A percentile compares a stretch with the other conserved stretches of the same genome.
phyloP scores from a whole-genome alignment of 345 rosid genomes.

The Eucalyptus sp. region DNA sequence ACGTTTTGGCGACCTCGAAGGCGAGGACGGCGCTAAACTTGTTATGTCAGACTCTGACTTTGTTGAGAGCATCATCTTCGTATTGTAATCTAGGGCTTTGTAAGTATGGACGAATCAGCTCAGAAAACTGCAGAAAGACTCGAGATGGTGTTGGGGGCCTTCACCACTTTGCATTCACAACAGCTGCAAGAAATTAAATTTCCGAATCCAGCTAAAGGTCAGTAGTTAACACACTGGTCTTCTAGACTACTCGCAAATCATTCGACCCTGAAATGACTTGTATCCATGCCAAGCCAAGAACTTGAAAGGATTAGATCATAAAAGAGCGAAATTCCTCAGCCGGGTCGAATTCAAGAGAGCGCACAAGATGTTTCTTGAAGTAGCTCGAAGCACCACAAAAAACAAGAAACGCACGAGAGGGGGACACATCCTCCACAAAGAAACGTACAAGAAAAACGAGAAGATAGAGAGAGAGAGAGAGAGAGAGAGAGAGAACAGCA shows the following conservation, averaged over 20 bases:
- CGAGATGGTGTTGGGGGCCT: not conserved
- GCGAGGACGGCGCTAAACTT: slow-evolving; percentile 71
- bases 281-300: not conserved
- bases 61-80: slow-evolving; percentile 33
- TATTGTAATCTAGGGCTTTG: not conserved
- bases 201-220: not conserved
- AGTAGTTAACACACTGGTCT: not conserved
- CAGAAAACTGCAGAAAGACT: not conserved
- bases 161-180: not conserved
- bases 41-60: slow-evolving; percentile 73
- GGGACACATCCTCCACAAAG: not conserved
- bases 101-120: not conserved
- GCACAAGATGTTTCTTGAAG: not conserved
- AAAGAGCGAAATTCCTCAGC: not conserved
- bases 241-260: not conserved
- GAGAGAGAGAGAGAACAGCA: not conserved
- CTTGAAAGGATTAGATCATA: not conserved
- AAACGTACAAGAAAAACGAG: not conserved
- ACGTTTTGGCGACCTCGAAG: slow-evolving; percentile 68
- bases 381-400: not conserved
- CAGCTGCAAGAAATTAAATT: not conserved
- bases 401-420: not conserved
- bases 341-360: not conserved
- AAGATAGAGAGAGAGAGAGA: not conserved
- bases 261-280: not conserved